These are phyloP conservation scores for Aureobasidium sp. DNA, from an alignment of 2,329 filamentous ascomycete genomes.

Conservation along the genomic window DNA sequence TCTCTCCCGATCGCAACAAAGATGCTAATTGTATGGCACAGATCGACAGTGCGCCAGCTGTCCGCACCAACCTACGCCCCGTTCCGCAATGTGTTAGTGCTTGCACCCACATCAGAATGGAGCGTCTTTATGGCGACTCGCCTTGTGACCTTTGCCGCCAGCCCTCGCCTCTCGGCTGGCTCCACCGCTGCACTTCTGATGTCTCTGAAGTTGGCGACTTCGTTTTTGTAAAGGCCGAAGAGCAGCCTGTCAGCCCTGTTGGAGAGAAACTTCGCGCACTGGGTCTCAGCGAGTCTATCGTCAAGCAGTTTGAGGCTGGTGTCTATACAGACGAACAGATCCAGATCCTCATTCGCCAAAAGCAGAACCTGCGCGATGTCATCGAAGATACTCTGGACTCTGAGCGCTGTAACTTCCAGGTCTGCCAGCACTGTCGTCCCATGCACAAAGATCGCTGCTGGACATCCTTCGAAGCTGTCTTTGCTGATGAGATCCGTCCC, in stretches of 20 bases:
- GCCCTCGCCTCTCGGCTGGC: constrained; percentile 56
- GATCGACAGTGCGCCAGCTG: neutral
- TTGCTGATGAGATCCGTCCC: constrained; percentile 31
- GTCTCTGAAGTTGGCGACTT: constrained; percentile 3
- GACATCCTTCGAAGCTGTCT: constrained; percentile 39
- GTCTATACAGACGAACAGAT: constrained; percentile 39
- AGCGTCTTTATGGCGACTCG: constrained; percentile 52
- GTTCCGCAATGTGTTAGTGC: constrained; percentile 18
- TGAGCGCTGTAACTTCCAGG: constrained; percentile 37
- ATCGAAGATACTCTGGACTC: constrained; percentile 16
- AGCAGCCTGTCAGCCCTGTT: constrained; percentile 1
- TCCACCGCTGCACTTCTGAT: constrained; percentile 68
- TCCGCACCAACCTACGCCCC: neutral
- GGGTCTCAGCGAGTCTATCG: constrained; percentile 35
- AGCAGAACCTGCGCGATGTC: constrained; percentile 28
- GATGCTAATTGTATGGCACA: neutral
- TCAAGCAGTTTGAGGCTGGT: constrained; percentile 36
- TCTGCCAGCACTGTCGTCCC: constrained; percentile 46
- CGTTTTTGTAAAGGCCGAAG: neutral
- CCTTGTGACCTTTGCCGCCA: constrained; percentile 54
- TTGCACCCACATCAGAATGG: constrained; percentile 65
- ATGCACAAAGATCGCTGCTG: constrained; percentile 43
- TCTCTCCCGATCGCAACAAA: too few species aligned
- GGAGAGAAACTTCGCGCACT: constrained; percentile 19
- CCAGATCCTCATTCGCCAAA: constrained; percentile 37